phyloP scores from a whole-genome alignment of 2,329 filamentous ascomycete genomes.

The Nigrospora oryzae region DNA sequence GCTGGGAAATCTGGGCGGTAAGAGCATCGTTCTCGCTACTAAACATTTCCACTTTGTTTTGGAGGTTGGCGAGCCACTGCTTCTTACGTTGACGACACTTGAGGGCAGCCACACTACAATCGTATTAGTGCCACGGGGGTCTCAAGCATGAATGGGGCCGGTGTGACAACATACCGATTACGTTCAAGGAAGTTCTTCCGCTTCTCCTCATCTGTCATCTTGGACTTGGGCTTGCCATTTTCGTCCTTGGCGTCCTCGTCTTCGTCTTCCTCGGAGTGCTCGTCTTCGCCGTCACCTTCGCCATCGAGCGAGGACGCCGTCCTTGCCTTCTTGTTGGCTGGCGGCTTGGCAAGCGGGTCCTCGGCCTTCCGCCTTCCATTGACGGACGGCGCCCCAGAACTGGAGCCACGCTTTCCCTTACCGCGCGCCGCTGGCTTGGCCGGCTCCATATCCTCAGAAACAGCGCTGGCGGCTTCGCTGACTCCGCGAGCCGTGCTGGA shows the following conservation, averaged over 20 bases:
- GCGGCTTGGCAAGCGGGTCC: conserved; percentile 50
- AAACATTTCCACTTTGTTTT: conserved; percentile 89
- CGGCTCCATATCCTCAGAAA: conserved; percentile 65
- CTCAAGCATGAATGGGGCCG: background rate
- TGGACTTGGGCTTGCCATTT: conserved; percentile 53
- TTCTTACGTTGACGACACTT: conserved; percentile 98
- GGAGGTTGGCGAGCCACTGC: conserved; percentile 93
- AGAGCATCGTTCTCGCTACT: conserved; percentile 86
- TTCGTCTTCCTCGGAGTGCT: conserved; percentile 42
- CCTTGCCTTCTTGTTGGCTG: conserved; percentile 65
- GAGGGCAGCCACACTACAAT: conserved; percentile 74
- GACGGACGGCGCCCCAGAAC: conserved; percentile 28
- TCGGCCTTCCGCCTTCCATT: conserved; percentile 78
- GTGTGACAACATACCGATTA: conserved; percentile 62
- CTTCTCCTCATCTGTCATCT: conserved; percentile 99
- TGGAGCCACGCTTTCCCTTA: conserved; percentile 59
- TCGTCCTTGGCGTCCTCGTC: conserved; percentile 48
- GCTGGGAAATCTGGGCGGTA: conserved; percentile 70
- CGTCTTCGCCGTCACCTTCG: conserved; percentile 26
- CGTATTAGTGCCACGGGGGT: conserved; percentile 11
- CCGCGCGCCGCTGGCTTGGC: conserved; percentile 56
- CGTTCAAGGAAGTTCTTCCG: conserved; percentile 95
- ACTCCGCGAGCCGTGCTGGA: conserved; percentile 40
- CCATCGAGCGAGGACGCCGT: conserved; percentile 25
- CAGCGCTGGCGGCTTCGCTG: conserved; percentile 61